Evolutionary conservation across 768 basidiomycete genomes (phyloP), one percentile per base, ranked within the genome.

Genomic region (Pisolithus tinctorius): DNA sequence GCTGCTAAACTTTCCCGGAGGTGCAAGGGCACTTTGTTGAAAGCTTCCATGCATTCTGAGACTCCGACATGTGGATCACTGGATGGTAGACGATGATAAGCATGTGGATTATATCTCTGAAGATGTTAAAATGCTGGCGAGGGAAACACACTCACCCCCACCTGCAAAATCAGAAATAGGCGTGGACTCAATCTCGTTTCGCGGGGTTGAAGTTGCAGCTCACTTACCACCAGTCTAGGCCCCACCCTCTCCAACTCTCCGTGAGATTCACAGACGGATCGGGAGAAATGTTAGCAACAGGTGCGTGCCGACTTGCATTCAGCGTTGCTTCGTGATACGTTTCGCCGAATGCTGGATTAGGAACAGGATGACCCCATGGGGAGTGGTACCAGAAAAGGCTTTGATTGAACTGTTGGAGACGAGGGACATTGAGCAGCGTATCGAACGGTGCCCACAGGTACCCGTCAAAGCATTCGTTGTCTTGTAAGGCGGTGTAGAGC

Each of bases 381-480:
- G 74, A 78, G 55, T 78, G 74, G 53, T 76, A 78, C 74, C 78
- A 79, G 54, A 77, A 74, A 14, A 62, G 57, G 42, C 62, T 63
- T 55, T 76, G 75, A 55, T 75, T 59, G 52, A 78, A 79, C 49
- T 68, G 66, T 48, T 75, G 65, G 7, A 77, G 64, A 29, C 77
- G 74, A 11, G 77, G 76, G 39, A 78, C 59, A 50, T 79, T 79
- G 45, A 79, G 64, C 17, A 78, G 60, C 6, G 76, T 73, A 54
- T 78, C 74, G 51, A 78, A 77, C 14, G 78, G 77, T 37, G 71
- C 75, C 76, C 77, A 78, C 14, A 78, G 69, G 57, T 77, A 77
- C 5, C 77, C 77, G 29, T 74, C 65, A 56, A 79, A 79, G 56
- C 77, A 78, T 11, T 58, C 64, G 47, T 74, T 58, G 45, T 72